Evolutionary conservation across 257 asterid species (phyloP).

Genomic region (Nicotiana noctiflora): DNA sequence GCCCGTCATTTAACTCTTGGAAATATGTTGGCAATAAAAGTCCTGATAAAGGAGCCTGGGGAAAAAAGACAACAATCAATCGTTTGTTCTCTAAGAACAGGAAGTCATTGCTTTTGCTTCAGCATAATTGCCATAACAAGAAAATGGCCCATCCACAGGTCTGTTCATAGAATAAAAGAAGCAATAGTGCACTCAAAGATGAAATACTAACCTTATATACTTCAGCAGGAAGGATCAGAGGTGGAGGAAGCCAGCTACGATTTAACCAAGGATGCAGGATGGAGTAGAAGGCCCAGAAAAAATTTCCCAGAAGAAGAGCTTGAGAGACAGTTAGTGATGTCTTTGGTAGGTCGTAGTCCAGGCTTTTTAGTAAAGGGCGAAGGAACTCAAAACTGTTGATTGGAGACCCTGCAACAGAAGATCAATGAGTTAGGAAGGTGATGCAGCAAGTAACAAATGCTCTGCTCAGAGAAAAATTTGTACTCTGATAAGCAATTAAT

Average conservation of each 20-base stretch:
- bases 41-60: neutral
- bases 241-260: conserved; percentile 81
- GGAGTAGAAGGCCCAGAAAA: conserved; percentile 55
- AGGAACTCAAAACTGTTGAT: conserved; percentile 83
- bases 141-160: neutral
- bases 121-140: neutral
- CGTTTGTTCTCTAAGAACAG: neutral
- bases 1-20: neutral
- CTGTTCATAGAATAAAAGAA: neutral
- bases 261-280: conserved; percentile 65
- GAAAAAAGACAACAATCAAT: neutral
- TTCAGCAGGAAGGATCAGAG: conserved; percentile 92
- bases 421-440: conserved; percentile 7
- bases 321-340: conserved; percentile 51
- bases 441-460: neutral
- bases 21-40: neutral
- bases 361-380: conserved; percentile 55
- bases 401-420: conserved; percentile 60
- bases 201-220: conserved; percentile 57
- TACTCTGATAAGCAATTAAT: neutral
- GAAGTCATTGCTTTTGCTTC: neutral
- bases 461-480: neutral
- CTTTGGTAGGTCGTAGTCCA: conserved; percentile 72
- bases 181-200: conserved; percentile 1
- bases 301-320: conserved; percentile 72